Base-by-base conservation (phyloP, 2,329 filamentous ascomycete genomes). In the Colletotrichum euphorbiae region DNA sequence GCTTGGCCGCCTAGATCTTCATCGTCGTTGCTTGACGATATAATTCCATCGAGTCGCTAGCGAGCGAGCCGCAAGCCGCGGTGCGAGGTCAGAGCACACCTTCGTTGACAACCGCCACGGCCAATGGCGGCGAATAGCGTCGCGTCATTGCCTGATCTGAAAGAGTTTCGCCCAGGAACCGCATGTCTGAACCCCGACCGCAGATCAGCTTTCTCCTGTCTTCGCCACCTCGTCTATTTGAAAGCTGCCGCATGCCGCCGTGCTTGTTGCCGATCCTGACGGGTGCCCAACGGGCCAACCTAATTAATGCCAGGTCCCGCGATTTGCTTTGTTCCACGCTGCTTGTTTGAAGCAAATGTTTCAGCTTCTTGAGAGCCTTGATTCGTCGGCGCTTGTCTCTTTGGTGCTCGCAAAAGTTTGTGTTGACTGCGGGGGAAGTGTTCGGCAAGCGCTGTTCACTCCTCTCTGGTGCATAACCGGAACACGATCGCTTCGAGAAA, bases 261-360 rank as follows among this genome's bases (percentile, higher is more conserved):
- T 59, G 33, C 24, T 42, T 24, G 5, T 28, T 33, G 52, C 11
- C 52, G 46, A 52, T 59, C 46, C 17, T 40, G n/a, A 6, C 9
- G 38, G n/a, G 19, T n/a, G 31, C 36, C 31, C 45, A 31, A 46
- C 40, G 24, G 48, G 46, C 9, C 15, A 51, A 28, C 31, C n/a
- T n/a, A n/a, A n/a, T n/a, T 21, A 31, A 59, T 55, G 48, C 19
- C 55, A 50, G 54, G 48, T 59, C 51, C 54, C 48, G 48, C 61
- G 28, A 24, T 36, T 33, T 33, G 28, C 19, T 33, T 50, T 51
- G 17, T 43, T 24, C 42, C 13, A 40, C 42, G 38, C 38, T 21
- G 5, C 28, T 17, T 48, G 19, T 33, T 52, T 43, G 9, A 17
- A 54, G 31, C 9, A 8, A 55, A 9, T 54, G n/a, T 31, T 42